Percentiles rank a stretch among this genome's conserved stretches.
Evolutionary conservation across 257 asterid species (phyloP).

Genomic region (Nicotiana attenuata): DNA sequence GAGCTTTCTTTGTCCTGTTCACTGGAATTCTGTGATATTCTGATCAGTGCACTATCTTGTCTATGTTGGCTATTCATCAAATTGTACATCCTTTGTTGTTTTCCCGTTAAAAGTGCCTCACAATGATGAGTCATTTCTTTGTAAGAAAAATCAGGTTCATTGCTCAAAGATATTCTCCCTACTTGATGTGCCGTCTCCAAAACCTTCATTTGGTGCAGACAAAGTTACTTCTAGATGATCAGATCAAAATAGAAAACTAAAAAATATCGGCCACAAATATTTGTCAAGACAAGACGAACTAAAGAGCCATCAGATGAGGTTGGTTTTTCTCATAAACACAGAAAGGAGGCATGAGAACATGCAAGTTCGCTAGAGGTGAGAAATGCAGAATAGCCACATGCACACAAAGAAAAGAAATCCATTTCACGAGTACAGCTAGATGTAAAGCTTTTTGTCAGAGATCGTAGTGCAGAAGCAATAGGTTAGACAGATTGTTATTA

Average conservation of each 20-base stretch:
- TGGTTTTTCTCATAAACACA: background rate
- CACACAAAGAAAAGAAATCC: background rate
- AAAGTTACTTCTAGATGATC: background rate
- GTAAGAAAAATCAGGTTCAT: conserved; percentile 57
- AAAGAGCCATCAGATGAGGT: background rate
- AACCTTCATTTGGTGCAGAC: conserved; percentile 35
- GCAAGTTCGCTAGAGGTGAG: background rate
- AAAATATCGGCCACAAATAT: background rate
- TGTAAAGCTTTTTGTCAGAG: background rate
- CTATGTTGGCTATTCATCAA: conserved; percentile 45
- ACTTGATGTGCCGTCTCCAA: conserved; percentile 76
- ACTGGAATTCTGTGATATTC: conserved; percentile 34
- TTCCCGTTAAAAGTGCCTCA: conserved; percentile 65
- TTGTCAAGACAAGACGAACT: background rate
- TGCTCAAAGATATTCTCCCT: conserved; percentile 67
- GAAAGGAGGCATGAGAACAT: background rate
- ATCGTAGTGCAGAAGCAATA: background rate
- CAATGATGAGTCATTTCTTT: conserved; percentile 76
- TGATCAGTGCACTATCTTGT: conserved; percentile 43
- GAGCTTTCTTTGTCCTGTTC: conserved; percentile 26
- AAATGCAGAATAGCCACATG: background rate
- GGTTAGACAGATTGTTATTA: background rate
- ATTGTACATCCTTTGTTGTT: conserved; percentile 72
- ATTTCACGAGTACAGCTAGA: background rate
- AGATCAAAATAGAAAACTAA: background rate